phyloP scores from a whole-genome alignment of 2,329 filamentous ascomycete species.

The Berkeleyomyces basicola region DNA sequence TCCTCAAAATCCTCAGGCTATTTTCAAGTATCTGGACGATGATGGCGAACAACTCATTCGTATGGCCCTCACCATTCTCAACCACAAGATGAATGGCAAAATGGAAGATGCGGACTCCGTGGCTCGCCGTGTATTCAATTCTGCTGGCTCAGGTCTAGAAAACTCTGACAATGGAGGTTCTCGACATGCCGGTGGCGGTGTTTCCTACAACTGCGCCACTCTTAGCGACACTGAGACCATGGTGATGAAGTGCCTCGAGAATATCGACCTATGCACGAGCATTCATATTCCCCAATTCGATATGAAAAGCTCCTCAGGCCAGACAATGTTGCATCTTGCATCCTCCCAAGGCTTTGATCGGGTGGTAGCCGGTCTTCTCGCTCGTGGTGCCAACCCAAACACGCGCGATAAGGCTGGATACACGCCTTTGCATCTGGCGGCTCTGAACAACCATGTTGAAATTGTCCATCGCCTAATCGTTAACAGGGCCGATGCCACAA shows the following conservation, averaged over 20 bases:
- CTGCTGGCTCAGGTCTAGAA: conserved; percentile 21
- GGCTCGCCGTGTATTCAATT: conserved; percentile 42
- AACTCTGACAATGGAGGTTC: conserved; percentile 9
- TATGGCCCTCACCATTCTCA: conserved; percentile 47
- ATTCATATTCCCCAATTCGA: conserved; percentile 52
- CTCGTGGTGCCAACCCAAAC: conserved; percentile 61
- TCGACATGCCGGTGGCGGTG: conserved; percentile 25
- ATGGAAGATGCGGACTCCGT: conserved; percentile 45
- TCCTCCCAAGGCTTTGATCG: conserved; percentile 58
- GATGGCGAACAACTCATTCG: conserved; percentile 52
- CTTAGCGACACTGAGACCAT: conserved; percentile 44
- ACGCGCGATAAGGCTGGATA: conserved; percentile 63
- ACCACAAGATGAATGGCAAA: conserved; percentile 46
- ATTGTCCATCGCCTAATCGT: conserved; percentile 62
- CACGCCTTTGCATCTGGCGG: conserved; percentile 67
- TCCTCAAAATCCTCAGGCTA: conserved; percentile 27
- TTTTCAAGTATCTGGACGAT: conserved; percentile 61
- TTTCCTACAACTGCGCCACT: conserved; percentile 25
- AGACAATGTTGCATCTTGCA: conserved; percentile 68
- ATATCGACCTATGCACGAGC: conserved; percentile 63
- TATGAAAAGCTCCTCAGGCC: conserved; percentile 46
- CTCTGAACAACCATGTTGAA: conserved; percentile 56
- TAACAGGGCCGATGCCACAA: conserved; percentile 53
- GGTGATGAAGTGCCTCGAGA: conserved; percentile 57
- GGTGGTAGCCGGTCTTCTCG: conserved; percentile 60